A percentile compares a stretch with the other conserved stretches of the same genome.
These are phyloP conservation scores for Thraustotheca clavata DNA, from an alignment of 352 stramenopile species.

Conservation along the genomic window DNA sequence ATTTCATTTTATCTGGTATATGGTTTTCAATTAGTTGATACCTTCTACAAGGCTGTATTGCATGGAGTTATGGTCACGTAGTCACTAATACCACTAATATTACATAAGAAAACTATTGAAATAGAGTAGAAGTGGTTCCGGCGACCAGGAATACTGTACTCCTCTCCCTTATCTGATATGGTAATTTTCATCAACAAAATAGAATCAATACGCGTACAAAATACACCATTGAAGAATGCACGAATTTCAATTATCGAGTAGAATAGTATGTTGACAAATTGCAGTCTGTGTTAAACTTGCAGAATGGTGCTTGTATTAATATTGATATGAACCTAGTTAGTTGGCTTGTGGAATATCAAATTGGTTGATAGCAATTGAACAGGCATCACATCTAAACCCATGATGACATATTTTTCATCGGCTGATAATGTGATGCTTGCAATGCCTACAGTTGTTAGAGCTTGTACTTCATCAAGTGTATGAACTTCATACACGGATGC, in stretches of 20 bases:
- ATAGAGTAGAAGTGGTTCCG: too few relatives aligned
- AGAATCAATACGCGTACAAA: too few relatives aligned
- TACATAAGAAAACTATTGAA: too few relatives aligned
- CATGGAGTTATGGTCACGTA: too few relatives aligned
- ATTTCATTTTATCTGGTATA: too few relatives aligned
- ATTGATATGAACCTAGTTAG: background rate
- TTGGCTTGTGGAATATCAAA: background rate
- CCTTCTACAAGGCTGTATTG: too few relatives aligned
- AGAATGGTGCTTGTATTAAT: background rate
- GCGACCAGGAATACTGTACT: too few relatives aligned
- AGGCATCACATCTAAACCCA: slow-evolving; percentile 36
- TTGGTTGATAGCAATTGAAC: slow-evolving; percentile 11
- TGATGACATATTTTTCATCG: slow-evolving; percentile 64
- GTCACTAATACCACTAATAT: too few relatives aligned
- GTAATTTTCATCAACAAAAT: too few relatives aligned
- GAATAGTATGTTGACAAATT: background rate
- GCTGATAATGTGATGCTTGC: slow-evolving; percentile 56
- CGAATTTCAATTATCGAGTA: background rate
- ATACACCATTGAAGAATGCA: background rate
- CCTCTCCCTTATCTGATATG: too few relatives aligned
- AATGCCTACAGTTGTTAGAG: slow-evolving; percentile 38
- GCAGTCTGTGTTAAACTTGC: background rate
- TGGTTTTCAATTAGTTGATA: too few relatives aligned
- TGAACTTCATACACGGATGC: slow-evolving; percentile 48
- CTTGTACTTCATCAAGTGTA: slow-evolving; percentile 35